These are phyloP conservation scores for Dalbergia cochinchinensis DNA, from an alignment of 306 rosid species.

Conservation along the genomic window DNA sequence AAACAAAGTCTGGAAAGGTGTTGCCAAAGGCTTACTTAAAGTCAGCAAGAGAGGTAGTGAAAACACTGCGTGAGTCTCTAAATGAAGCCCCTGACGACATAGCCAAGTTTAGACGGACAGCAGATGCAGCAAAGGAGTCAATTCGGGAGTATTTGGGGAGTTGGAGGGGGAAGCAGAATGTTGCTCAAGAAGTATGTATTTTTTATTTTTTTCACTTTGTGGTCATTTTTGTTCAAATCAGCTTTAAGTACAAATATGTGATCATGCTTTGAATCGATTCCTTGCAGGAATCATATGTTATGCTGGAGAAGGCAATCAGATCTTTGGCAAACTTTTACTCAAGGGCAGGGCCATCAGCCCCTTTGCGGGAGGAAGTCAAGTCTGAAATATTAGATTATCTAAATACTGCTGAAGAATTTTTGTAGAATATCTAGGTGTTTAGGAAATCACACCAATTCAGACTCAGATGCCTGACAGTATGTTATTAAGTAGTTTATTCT, in stretches of 20 bases:
- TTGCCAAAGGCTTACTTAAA: conserved; percentile 89
- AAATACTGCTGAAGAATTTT: conserved; percentile 68
- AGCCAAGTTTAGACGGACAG: conserved; percentile 86
- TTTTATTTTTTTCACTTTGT: not conserved
- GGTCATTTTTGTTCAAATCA: conserved; percentile 3
- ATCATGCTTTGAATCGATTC: conserved; percentile 41
- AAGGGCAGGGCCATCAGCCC: conserved; percentile 90
- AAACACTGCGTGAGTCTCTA: conserved; percentile 80
- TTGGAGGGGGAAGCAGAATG: conserved; percentile 79
- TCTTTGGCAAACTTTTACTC: conserved; percentile 86
- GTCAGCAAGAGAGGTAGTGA: conserved; percentile 85
- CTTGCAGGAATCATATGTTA: conserved; percentile 81
- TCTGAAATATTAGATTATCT: conserved; percentile 76
- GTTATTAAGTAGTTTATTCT: conserved; percentile 15
- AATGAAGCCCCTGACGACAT: conserved; percentile 66
- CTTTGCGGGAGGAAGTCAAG: conserved; percentile 72
- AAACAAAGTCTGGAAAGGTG: conserved; percentile 78
- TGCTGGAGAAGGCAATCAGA: conserved; percentile 83
- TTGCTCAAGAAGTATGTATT: conserved; percentile 72
- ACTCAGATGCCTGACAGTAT: conserved; percentile 13
- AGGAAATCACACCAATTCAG: not conserved
- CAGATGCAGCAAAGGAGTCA: conserved; percentile 93
- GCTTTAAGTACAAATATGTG: conserved; percentile 2
- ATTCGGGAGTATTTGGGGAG: conserved; percentile 82
- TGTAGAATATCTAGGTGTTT: conserved; percentile 48